phyloP scores from a whole-genome alignment of 2,329 filamentous ascomycete genomes.

The Aspergillus sergii region DNA sequence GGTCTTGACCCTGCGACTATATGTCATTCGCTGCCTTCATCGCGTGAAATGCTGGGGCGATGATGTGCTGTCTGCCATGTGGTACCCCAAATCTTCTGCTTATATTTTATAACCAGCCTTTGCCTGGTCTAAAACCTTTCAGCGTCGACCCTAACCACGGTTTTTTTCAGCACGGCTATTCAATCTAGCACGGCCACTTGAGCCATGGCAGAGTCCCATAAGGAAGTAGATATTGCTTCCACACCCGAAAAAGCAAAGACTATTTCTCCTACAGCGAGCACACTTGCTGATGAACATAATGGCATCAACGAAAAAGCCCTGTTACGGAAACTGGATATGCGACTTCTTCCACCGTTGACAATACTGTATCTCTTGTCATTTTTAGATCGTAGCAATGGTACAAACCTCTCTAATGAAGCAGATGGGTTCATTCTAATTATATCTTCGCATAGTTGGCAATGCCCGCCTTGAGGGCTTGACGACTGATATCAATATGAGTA shows the following conservation, averaged over 20 bases:
- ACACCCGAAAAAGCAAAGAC: conserved; percentile 2
- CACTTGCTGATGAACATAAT: conserved; percentile 20
- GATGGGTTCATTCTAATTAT: background rate
- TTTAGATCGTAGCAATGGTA: conserved; percentile 47
- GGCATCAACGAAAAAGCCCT: conserved; percentile 43
- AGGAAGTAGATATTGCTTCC: background rate
- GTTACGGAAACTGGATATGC: conserved; percentile 48
- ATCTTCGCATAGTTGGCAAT: conserved; percentile 36
- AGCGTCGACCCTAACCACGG: background rate
- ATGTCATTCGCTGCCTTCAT: conserved; percentile 14
- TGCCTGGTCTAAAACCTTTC: background rate
- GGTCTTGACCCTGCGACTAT: background rate
- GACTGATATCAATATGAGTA: conserved; percentile 42
- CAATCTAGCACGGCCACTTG: background rate
- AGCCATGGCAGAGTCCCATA: conserved; percentile 15
- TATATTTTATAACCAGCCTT: background rate
- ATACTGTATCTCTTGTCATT: conserved; percentile 50
- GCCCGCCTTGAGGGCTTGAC: conserved; percentile 42
- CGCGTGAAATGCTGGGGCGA: conserved; percentile 17
- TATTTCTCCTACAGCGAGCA: conserved; percentile 16
- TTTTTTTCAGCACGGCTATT: background rate
- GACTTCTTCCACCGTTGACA: conserved; percentile 47
- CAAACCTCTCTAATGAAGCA: background rate
- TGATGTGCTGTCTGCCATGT: conserved; percentile 21
- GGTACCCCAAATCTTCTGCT: background rate